Evolutionary conservation across 1,284 basidiomycete genomes (phyloP), one percentile per base, ranked within the genome.

Genomic region (Heterobasidion occidentale): DNA sequence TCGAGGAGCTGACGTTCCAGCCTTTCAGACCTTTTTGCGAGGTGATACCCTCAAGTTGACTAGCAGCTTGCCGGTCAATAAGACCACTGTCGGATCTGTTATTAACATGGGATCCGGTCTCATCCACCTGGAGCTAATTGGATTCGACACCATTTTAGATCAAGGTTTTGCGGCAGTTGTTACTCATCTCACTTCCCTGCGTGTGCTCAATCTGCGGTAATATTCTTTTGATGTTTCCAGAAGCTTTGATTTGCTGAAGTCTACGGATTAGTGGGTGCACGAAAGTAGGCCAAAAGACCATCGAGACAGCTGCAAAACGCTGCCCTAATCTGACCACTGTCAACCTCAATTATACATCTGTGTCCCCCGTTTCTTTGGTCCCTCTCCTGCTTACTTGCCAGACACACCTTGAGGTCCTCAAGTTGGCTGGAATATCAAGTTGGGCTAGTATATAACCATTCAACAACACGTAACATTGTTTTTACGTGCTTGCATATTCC

Each of bases 261-360:
- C 38, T 56, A 50, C n/a, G 36, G 19, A 51, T 27, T 5, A 88
- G 86, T 9, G 80, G 79, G 36, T 86, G 81, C 63, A 71, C 75
- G 11, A 83, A 81, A 65, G 84, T 81, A 5, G 77, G 78, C 5
- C 58, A 72, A 3, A 72, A 75, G 59, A 81, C 83, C 1, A 69
- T 76, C 20, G 68, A 27, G 27, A 27, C 71, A 33, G 76, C 75
- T 1, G 68, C 70, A 5, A 67, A 70, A 36, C 65, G 64, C 15
- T 85, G 84, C 61, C 70, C 63, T 6, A 63, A 67, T 11, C 71
- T 88, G 35, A 70, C 64, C 15, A 65, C 70, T 1, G 60, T 84
- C 45, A 88, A 88, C 61, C 65, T 88, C 48, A 86, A 77, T 62
- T 83, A 83, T 58, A 88, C 86, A 1, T 73, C 78, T 5, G 75